Evolutionary conservation across 352 stramenopile species (phyloP).

Genomic region (Globisporangium camurandrum): DNA sequence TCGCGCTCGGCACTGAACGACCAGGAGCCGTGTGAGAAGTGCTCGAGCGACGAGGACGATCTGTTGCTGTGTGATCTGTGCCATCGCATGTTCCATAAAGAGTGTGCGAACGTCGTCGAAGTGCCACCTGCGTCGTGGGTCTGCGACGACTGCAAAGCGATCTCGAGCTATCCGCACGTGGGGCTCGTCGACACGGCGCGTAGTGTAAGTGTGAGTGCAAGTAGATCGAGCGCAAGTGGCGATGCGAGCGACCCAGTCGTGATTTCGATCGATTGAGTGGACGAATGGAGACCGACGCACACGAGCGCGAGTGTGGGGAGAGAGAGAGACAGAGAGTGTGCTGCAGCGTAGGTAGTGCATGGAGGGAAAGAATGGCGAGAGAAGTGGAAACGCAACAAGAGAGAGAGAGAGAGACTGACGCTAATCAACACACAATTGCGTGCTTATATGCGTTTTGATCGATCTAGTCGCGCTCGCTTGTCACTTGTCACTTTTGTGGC

Average conservation of each 20-base stretch:
- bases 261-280: constrained; percentile 60
- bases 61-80: constrained; percentile 77
- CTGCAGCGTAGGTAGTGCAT: no score
- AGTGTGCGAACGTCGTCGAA: constrained; percentile 74
- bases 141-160: constrained; percentile 60
- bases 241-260: constrained; percentile 31
- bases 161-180: constrained; percentile 56
- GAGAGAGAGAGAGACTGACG: no score
- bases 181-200: constrained; percentile 23
- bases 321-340: no score
- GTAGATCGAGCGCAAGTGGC: neutral
- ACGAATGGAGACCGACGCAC: neutral
- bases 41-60: constrained; percentile 58
- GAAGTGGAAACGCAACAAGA: no score
- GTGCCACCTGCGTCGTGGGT: constrained; percentile 74
- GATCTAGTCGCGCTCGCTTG: neutral
- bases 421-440: no score
- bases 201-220: neutral
- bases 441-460: no score
- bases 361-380: no score
- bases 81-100: constrained; percentile 78
- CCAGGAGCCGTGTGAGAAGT: constrained; percentile 65
- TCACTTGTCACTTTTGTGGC: neutral
- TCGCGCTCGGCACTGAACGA: constrained; percentile 76
- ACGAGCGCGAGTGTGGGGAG: no score